These are phyloP conservation scores for Blastosporella zonata DNA, from an alignment of 1,284 basidiomycete genomes.

Conservation along the genomic window DNA sequence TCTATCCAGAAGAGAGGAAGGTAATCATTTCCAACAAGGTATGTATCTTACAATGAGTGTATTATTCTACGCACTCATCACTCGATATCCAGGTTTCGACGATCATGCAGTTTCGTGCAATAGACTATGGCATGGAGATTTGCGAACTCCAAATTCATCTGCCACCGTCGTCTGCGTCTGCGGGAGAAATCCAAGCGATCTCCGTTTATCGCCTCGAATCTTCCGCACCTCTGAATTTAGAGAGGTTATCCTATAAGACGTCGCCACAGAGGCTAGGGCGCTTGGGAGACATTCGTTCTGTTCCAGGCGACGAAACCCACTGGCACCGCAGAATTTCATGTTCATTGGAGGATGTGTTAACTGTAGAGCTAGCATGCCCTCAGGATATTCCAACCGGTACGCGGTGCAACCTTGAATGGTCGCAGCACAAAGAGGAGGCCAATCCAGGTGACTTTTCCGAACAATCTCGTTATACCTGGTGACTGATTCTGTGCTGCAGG, in stretches of 20 bases:
- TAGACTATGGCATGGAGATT: slow-evolving; percentile 8
- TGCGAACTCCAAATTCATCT: slow-evolving; percentile 2
- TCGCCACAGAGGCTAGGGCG: background rate
- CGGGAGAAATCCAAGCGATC: background rate
- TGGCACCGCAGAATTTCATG: slow-evolving; percentile 3
- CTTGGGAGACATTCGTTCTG: background rate
- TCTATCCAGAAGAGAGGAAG: slow-evolving; percentile 4
- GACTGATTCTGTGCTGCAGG: background rate
- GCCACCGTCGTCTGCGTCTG: background rate
- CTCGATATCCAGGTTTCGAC: background rate
- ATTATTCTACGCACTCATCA: background rate
- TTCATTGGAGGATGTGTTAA: slow-evolving; percentile 3
- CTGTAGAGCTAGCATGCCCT: background rate
- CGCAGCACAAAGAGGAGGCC: slow-evolving; percentile 1
- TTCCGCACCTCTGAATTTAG: background rate
- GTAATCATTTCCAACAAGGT: background rate
- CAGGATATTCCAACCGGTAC: background rate
- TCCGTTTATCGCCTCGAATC: background rate
- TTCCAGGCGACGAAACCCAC: background rate
- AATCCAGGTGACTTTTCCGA: background rate
- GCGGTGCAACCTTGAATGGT: slow-evolving; percentile 3
- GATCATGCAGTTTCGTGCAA: slow-evolving; percentile 3
- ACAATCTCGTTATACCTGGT: background rate
- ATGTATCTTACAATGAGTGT: background rate
- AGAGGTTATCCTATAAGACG: background rate